Base-by-base conservation (phyloP, 2,329 filamentous ascomycete genomes). In the Colletotrichum tropicale region DNA sequence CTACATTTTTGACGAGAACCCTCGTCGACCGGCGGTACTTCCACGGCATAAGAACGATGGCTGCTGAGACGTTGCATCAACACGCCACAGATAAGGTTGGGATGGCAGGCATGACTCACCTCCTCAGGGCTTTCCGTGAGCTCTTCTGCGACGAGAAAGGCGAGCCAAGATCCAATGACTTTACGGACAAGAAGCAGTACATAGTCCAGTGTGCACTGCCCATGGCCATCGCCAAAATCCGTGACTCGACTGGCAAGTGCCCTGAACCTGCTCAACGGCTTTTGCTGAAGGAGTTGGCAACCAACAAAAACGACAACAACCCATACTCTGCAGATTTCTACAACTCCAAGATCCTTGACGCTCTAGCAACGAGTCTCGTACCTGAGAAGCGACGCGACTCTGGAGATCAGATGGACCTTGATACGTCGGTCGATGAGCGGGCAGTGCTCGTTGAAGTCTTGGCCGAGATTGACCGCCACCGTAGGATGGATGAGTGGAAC, bases 251-350 rank as follows among this genome's bases (percentile, higher is more conserved):
- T 70, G 94, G 95, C 48, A 94, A 92, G 80, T 96, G 96, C 70
- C 96, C 96, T 0, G 88, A 93, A 81, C 89, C 93, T 68, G 95
- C 95, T 7, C 94, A 96, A 73, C 91, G 91, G 52, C 98, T 98
- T 83, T 91, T 99, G 64, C 91, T 98, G 26, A 96, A 98, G 79
- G 94, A 98, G 81, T 88, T 99, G 38, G 93, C 94, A 65, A 96
- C 96, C 86, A 99, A 99, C 82, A 96, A 99, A 85, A 99, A 99
- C 82, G 93, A 94, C 4, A 94, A 94, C 76, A 99, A 99, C 80
- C 86, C 93, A 66, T 98, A 92, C 81, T 98, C 96, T 7, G 98
- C 99, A 81, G 94, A 96, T 77, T 93, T 95, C 80, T 99, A 98
- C 82, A 92, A 99, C 70, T 93, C 95, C 9, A 94, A 90, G 26